Base-by-base conservation (phyloP, 2,329 filamentous ascomycete genomes). In the Tolypocladium guangdongense region DNA sequence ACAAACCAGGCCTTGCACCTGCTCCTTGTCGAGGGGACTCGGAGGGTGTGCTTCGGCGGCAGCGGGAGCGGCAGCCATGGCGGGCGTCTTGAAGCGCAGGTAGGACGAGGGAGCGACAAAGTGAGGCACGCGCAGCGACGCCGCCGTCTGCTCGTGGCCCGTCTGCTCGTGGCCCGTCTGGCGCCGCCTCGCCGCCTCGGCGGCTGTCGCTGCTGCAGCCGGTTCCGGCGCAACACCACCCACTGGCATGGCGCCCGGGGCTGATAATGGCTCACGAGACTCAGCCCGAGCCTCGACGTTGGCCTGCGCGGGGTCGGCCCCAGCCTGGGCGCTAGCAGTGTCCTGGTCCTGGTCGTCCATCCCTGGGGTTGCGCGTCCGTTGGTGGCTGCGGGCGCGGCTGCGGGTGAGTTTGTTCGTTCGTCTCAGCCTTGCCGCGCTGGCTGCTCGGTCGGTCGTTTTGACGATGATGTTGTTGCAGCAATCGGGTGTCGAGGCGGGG, bases 1-100 rank as follows among this genome's bases (percentile, higher is more conserved):
- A 57, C 57, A 75, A 74, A 90, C 87, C 77, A 92, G 75, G 62
- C 86, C 87, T 67, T 88, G 84, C 64, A 85, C 78, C 73, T 91
- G 87, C 66, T 91, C 87, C 72, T 78, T 82, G 69, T 92, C 87
- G 55, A 88, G 75, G 56, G 80, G 77, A 63, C 77, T 84, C 69
- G 76, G 73, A 56, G 71, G 66, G 58, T 70, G 71, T 58, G 68
- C 61, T 58, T 74, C 71, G 30, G 54, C 45, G 39, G 58, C 51
- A 33, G 59, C 55, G 32, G 61, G 57, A 46, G 59, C 58, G 47
- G 62, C 57, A 41, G 67, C 62, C 68, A 72, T 71, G 59, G 62
- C 62, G 61, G 59, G 62, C 55, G 65, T 63, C 61, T 68, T 68
- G 56, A 67, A 68, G 54, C 71, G 72, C 57, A 83, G 74, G 68